Evolutionary conservation across 2,329 filamentous ascomycete species (phyloP).

Genomic region (Albifimbria verrucaria): DNA sequence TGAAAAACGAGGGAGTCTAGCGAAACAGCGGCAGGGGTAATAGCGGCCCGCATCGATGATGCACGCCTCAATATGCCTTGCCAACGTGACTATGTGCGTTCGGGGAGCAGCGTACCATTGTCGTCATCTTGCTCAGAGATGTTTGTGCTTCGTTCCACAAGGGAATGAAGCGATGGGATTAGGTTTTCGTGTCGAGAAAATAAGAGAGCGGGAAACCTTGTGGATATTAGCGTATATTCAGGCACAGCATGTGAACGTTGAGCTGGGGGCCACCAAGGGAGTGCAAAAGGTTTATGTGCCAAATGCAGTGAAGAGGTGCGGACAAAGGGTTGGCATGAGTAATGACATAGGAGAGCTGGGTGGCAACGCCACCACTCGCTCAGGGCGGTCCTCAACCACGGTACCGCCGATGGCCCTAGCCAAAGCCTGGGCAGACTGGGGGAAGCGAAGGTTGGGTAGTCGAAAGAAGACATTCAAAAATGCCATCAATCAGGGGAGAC

Average conservation of each 20-base stretch:
- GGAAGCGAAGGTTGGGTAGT: not conserved
- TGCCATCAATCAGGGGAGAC: not conserved
- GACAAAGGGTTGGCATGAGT: not conserved
- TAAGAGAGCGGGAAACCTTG: not conserved
- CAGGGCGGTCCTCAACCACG: not conserved
- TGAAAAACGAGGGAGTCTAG: slow-evolving; percentile 5
- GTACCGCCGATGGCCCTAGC: not conserved
- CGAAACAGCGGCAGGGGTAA: slow-evolving; percentile 1
- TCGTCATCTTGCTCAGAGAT: not conserved
- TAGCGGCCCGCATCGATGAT: not conserved
- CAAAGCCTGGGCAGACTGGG: not conserved
- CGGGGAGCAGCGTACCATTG: not conserved
- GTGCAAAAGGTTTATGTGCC: not conserved
- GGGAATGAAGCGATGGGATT: slow-evolving; percentile 8
- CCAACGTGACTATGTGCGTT: no score
- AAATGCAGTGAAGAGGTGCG: not conserved
- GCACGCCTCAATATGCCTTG: no score
- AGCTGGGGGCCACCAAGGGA: not conserved
- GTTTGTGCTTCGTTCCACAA: slow-evolving; percentile 11
- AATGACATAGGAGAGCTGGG: not conserved
- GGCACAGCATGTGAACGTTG: not conserved
- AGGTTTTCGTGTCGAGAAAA: not conserved
- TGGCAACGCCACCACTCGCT: not conserved
- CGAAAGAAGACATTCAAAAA: not conserved
- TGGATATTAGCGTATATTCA: not conserved